phyloP scores from a whole-genome alignment of 208 protist genomes.

The Trypanosoma melophagium region DNA sequence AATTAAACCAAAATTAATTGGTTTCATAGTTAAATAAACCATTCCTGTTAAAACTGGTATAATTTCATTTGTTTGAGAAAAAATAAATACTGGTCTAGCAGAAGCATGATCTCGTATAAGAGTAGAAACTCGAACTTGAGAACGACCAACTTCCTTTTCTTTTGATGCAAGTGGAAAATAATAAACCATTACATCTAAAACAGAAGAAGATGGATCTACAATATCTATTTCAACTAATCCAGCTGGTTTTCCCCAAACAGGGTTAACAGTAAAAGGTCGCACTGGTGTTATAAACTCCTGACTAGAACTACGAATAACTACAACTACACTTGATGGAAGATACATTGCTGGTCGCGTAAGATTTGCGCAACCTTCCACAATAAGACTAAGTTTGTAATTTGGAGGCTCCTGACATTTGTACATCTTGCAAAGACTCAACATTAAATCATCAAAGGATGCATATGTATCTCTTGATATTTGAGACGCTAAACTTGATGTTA shows the following conservation, averaged over 20 bases:
- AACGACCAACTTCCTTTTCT: conserved; percentile 67
- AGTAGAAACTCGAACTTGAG: conserved; percentile 42
- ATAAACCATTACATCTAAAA: conserved; percentile 64
- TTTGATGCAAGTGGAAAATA: conserved; percentile 12
- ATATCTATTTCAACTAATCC: conserved; percentile 53
- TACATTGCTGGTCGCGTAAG: conserved; percentile 50
- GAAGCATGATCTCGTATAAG: conserved; percentile 54
- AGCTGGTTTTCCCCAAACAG: conserved; percentile 40
- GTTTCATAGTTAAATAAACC: conserved; percentile 57
- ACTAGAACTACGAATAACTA: conserved; percentile 58
- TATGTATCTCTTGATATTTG: conserved; percentile 17
- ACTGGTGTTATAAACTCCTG: conserved; percentile 52
- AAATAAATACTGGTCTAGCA: conserved; percentile 67
- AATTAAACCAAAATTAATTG: conserved; percentile 55
- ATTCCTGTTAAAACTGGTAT: conserved; percentile 42
- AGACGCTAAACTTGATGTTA: conserved; percentile 3
- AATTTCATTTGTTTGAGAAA: conserved; percentile 33
- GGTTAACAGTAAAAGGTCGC: conserved; percentile 41
- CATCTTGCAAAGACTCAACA: conserved; percentile 43
- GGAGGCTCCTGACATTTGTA: conserved; percentile 49
- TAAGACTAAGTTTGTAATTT: conserved; percentile 36
- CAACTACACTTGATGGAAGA: conserved; percentile 55
- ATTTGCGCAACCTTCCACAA: conserved; percentile 68
- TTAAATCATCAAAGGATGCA: conserved; percentile 65
- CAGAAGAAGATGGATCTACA: conserved; percentile 45